These are phyloP conservation scores for Limonium bicolor DNA, from an alignment of 148 eudicot species.

Conservation along the genomic window DNA sequence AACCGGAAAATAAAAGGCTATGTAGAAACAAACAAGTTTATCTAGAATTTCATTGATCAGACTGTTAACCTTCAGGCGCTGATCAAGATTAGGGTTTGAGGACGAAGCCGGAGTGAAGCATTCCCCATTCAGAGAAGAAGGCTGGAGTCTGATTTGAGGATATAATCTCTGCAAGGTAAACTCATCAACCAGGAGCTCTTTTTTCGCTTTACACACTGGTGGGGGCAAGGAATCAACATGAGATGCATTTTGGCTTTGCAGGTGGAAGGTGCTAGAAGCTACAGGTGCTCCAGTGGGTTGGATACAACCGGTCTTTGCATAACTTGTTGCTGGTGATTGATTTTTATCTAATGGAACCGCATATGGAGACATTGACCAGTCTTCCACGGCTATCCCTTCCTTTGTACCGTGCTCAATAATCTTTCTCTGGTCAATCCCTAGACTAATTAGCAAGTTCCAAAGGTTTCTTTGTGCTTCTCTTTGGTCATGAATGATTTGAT, in stretches of 20 bases:
- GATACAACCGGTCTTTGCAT: constrained; percentile 11
- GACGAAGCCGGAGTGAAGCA: constrained; percentile 9
- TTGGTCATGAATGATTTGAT: constrained; percentile 61
- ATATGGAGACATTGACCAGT: constrained; percentile 20
- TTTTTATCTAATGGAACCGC: constrained; percentile 9
- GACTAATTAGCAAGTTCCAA: constrained; percentile 44
- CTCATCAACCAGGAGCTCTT: constrained; percentile 9
- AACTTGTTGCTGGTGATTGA: constrained; percentile 10
- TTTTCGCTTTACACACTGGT: constrained; percentile 10
- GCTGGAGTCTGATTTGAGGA: constrained; percentile 15
- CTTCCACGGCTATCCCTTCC: constrained; percentile 46
- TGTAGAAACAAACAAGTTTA: no score
- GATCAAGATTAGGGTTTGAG: constrained; percentile 3
- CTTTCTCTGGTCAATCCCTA: constrained; percentile 45
- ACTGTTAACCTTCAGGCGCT: constrained; percentile 28
- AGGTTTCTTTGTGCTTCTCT: constrained; percentile 53
- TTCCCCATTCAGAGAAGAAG: constrained; percentile 15
- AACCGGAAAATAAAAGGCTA: no score
- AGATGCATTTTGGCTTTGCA: constrained; percentile 7
- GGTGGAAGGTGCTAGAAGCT: constrained; percentile 9
- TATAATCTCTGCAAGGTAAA: constrained; percentile 10
- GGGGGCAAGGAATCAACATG: constrained; percentile 23
- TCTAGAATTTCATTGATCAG: no score
- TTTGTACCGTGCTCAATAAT: constrained; percentile 40
- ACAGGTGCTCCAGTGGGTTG: constrained; percentile 14